Evolutionary conservation across 1,139 yeast genomes (phyloP).

Genomic region (Sugiyamaella grinbergsii): DNA sequence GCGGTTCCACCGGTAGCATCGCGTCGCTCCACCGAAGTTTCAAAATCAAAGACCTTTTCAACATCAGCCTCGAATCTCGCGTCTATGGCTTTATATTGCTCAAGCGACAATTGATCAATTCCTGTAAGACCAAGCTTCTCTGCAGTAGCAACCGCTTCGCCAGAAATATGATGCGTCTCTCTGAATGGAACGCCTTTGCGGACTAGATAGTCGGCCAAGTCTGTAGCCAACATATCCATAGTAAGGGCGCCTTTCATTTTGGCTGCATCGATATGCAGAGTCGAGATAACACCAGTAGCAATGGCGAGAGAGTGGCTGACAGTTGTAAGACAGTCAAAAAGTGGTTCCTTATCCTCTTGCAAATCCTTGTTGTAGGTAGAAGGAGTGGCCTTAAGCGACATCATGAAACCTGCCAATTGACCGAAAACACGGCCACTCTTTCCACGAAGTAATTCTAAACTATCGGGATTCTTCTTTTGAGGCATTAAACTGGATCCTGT

Average conservation of each 20-base stretch:
- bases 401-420: constrained; percentile 88
- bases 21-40: constrained; percentile 93
- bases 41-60: constrained; percentile 80
- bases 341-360: constrained; percentile 98
- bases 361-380: constrained; percentile 97
- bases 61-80: constrained; percentile 80
- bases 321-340: constrained; percentile 86
- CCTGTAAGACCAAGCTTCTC: constrained; percentile 77
- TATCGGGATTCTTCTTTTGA: constrained; percentile 97
- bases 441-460: constrained; percentile 91
- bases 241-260: constrained; percentile 87
- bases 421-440: constrained; percentile 98
- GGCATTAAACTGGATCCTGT: constrained; percentile 99
- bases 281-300: constrained; percentile 94
- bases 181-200: constrained; percentile 98
- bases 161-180: constrained; percentile 97
- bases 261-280: constrained; percentile 68
- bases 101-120: constrained; percentile 72
- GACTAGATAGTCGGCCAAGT: constrained; percentile 94
- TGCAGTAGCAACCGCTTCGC: constrained; percentile 92
- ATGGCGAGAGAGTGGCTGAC: constrained; percentile 91
- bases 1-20: constrained; percentile 98
- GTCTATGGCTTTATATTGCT: constrained; percentile 79
- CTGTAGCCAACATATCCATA: constrained; percentile 99
- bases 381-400: constrained; percentile 94